These are phyloP conservation scores for Neoboletus subvelutipes DNA, from an alignment of 768 basidiomycete genomes.

Conservation along the genomic window DNA sequence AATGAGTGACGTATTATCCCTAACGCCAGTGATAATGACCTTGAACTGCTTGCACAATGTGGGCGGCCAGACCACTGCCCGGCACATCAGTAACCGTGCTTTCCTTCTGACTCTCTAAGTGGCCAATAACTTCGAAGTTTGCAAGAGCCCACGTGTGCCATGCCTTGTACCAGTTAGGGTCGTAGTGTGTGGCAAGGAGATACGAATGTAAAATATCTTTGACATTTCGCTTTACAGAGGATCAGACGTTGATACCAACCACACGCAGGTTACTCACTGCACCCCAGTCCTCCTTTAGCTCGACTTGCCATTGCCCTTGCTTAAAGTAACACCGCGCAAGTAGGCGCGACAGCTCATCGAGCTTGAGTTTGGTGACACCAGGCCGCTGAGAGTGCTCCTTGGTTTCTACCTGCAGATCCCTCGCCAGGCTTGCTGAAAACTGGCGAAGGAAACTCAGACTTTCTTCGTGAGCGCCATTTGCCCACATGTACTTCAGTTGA, in stretches of 20 bases:
- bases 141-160: conserved; percentile 99
- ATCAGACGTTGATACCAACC: conserved; percentile 10
- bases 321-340: conserved; percentile 98
- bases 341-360: conserved; percentile 73
- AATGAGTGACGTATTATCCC: conserved; percentile 13
- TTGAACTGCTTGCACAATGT: conserved; percentile 92
- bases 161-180: conserved; percentile 97
- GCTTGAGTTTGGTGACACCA: conserved; percentile 55
- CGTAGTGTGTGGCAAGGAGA: conserved; percentile 83
- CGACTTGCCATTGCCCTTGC: conserved; percentile 91
- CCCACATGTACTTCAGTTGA: conserved; percentile 96
- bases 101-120: conserved; percentile 68
- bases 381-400: conserved; percentile 51
- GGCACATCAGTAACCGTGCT: conserved; percentile 56
- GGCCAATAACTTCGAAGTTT: conserved; percentile 89
- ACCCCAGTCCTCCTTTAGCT: conserved; percentile 76
- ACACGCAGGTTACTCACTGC: conserved; percentile 47
- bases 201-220: conserved; percentile 85
- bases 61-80: conserved; percentile 64
- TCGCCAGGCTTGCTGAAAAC: conserved; percentile 73
- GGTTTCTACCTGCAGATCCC: conserved; percentile 68
- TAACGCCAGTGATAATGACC: conserved; percentile 42
- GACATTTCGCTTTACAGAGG: conserved; percentile 60
- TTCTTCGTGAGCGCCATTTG: conserved; percentile 71
- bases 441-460: conserved; percentile 80